phyloP scores from a whole-genome alignment of 495 filamentous ascomycete genomes.

The Tuber brumale region DNA sequence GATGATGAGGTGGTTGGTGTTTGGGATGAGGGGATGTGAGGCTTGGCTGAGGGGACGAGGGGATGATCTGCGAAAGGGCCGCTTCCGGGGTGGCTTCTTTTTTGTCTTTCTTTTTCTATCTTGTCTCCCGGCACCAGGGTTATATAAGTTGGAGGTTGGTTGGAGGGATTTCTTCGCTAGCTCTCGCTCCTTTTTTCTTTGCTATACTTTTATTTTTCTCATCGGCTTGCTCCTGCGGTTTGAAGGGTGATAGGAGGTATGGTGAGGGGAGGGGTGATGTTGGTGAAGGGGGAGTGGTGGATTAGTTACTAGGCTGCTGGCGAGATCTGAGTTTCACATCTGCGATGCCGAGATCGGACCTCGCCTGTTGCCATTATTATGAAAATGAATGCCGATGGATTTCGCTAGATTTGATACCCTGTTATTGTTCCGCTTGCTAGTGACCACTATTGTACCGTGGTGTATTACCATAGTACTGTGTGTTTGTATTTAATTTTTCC shows the following conservation, averaged over 20 bases:
- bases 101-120: constrained; percentile 20
- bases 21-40: constrained; percentile 12
- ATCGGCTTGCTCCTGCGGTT: constrained; percentile 7
- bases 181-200: constrained; percentile 19
- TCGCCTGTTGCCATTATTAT: neutral
- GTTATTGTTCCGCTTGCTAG: neutral
- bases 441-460: neutral
- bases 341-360: neutral
- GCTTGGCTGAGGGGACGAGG: neutral
- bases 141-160: constrained; percentile 7
- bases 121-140: constrained; percentile 9
- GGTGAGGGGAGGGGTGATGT: neutral
- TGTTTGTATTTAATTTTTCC: neutral
- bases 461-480: neutral
- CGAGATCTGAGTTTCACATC: neutral
- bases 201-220: constrained; percentile 10
- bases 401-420: constrained; percentile 8
- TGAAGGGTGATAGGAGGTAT: constrained; percentile 7
- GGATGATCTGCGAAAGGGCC: constrained; percentile 30
- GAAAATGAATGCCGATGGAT: constrained; percentile 27
- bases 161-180: constrained; percentile 8
- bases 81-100: constrained; percentile 37
- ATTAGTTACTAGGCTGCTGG: neutral
- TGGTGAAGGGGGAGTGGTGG: constrained; percentile 11
- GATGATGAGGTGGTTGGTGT: neutral